phyloP scores from a whole-genome alignment of 2,329 filamentous ascomycete species.

The Arthrobotrys iridis region DNA sequence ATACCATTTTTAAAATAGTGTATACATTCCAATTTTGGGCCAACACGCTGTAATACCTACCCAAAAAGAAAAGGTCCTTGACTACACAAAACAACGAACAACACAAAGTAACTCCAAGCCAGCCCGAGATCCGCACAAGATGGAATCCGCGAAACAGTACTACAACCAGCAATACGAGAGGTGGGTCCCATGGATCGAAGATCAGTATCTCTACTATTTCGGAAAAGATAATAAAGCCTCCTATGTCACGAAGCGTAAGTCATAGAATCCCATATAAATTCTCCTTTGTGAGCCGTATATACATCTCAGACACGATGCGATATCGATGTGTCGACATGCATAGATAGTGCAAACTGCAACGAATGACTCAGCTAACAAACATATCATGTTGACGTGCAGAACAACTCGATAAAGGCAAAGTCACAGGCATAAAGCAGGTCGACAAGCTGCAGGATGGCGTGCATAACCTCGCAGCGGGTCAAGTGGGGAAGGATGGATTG shows the following conservation, averaged over 20 bases:
- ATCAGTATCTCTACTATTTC: conserved; percentile 76
- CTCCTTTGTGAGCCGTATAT: no score
- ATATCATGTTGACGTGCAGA: conserved; percentile 63
- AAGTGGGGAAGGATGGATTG: conserved; percentile 75
- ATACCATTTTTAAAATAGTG: no score
- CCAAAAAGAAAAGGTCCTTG: neutral
- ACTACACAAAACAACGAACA: conserved; percentile 11
- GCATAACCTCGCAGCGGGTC: conserved; percentile 70
- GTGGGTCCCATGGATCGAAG: conserved; percentile 81
- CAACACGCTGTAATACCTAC: neutral
- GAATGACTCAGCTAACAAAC: conserved; percentile 35
- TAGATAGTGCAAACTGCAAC: conserved; percentile 5
- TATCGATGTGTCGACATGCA: neutral
- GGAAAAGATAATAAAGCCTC: conserved; percentile 80
- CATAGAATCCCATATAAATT: neutral
- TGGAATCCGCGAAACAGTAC: conserved; percentile 70
- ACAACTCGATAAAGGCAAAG: conserved; percentile 74
- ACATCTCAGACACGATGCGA: conserved; percentile 6
- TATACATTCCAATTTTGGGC: neutral
- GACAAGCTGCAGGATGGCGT: conserved; percentile 75
- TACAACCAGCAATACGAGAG: conserved; percentile 78
- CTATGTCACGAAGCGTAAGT: conserved; percentile 74
- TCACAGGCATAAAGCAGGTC: conserved; percentile 74
- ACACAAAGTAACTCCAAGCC: neutral
- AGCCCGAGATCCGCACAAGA: conserved; percentile 55